These are phyloP conservation scores for Sergeia podlipaevii DNA, from an alignment of 208 protist species.

Conservation along the genomic window DNA sequence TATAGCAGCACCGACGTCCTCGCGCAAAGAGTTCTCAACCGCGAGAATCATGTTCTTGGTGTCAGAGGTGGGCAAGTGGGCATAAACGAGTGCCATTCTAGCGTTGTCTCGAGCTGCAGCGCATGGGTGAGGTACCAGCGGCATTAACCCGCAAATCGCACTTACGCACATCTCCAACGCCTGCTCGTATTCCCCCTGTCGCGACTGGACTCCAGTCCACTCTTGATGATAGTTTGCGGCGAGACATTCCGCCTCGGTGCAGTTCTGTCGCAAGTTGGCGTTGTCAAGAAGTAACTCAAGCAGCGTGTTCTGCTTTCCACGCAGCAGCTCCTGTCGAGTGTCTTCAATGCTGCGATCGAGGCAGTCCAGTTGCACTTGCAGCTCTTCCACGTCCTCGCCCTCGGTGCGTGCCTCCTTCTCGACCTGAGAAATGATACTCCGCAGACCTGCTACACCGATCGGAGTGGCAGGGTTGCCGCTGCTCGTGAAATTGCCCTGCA, in stretches of 20 bases:
- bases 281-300: constrained; percentile 80
- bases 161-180: constrained; percentile 48
- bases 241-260: constrained; percentile 79
- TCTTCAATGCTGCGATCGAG: constrained; percentile 45
- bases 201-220: constrained; percentile 37
- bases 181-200: constrained; percentile 63
- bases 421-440: constrained; percentile 44
- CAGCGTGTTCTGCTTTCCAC: constrained; percentile 45
- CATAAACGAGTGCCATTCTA: constrained; percentile 53
- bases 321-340: constrained; percentile 38
- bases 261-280: constrained; percentile 56
- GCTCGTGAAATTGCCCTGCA: constrained; percentile 6
- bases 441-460: constrained; percentile 63
- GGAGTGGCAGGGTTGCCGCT: constrained; percentile 14
- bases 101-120: constrained; percentile 16
- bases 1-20: constrained; percentile 9
- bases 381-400: constrained; percentile 23
- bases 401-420: constrained; percentile 32
- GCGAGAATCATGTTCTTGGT: constrained; percentile 53
- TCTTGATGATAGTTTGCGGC: constrained; percentile 82
- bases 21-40: constrained; percentile 47
- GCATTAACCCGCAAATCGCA: constrained; percentile 36
- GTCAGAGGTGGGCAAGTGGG: constrained; percentile 42
- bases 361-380: constrained; percentile 40
- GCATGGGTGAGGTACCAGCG: constrained; percentile 15